phyloP scores from a whole-genome alignment of 352 stramenopile species.

The Phytophthora pinifolia region DNA sequence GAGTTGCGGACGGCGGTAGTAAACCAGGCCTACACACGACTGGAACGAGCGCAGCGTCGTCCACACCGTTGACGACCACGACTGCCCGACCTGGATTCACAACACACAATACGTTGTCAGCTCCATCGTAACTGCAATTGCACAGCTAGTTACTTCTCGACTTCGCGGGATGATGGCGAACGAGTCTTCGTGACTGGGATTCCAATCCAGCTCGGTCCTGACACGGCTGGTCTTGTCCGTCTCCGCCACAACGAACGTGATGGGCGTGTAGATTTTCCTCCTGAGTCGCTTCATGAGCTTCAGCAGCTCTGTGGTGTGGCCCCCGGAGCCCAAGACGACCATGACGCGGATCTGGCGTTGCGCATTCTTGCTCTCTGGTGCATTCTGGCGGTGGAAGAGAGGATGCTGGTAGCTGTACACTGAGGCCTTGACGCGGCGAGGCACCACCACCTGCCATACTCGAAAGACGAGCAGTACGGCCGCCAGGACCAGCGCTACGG shows the following conservation, averaged over 20 bases:
- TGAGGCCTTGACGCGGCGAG: conserved; percentile 23
- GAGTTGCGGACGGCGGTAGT: conserved; percentile 74
- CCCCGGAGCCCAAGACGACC: conserved; percentile 85
- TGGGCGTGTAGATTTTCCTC: conserved; percentile 73
- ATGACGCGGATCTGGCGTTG: conserved; percentile 48
- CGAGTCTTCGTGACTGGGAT: conserved; percentile 39
- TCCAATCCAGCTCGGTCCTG: conserved; percentile 74
- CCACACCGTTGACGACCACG: conserved; percentile 87
- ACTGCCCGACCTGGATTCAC: conserved; percentile 86
- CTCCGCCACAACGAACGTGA: conserved; percentile 89
- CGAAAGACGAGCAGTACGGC: conserved; percentile 26
- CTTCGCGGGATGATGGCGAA: conserved; percentile 89
- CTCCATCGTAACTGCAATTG: background rate
- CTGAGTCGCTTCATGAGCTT: conserved; percentile 89
- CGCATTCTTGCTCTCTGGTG: conserved; percentile 2
- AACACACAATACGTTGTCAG: conserved; percentile 6
- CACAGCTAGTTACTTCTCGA: conserved; percentile 65
- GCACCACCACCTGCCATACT: conserved; percentile 32
- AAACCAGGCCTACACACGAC: conserved; percentile 76
- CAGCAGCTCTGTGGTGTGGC: conserved; percentile 96
- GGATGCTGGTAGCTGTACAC: conserved; percentile 24
- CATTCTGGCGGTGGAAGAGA: conserved; percentile 23
- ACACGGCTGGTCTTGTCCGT: conserved; percentile 91
- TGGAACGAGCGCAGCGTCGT: conserved; percentile 85
- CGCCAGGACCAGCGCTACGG: conserved; percentile 19